Evolutionary conservation across 1,284 basidiomycete species (phyloP).

Genomic region (Rugosomyces carneus): DNA sequence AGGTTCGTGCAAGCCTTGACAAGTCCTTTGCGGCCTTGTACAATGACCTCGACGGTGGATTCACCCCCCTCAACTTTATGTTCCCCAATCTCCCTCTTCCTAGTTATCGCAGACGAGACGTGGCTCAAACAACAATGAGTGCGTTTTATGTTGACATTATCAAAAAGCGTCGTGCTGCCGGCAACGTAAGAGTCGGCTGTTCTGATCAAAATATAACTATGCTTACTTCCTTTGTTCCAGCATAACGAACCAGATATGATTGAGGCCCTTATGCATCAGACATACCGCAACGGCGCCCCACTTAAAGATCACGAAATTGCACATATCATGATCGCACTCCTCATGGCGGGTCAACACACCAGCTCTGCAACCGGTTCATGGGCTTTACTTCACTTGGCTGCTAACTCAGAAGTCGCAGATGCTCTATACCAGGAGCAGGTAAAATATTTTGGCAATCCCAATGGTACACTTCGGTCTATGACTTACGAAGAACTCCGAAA

Average conservation of each 20-base stretch:
- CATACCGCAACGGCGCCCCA: constrained; percentile 79
- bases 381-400: constrained; percentile 89
- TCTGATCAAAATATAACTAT: not conserved
- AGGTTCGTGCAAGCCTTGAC: constrained; percentile 78
- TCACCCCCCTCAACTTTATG: constrained; percentile 90
- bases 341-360: constrained; percentile 99
- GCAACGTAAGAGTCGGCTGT: constrained; percentile 26
- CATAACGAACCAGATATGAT: constrained; percentile 88
- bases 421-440: constrained; percentile 88
- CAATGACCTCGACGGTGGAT: constrained; percentile 89
- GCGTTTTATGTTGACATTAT: constrained; percentile 93
- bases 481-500: constrained; percentile 85
- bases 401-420: constrained; percentile 72
- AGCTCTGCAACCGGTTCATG: constrained; percentile 90
- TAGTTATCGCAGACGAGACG: constrained; percentile 78
- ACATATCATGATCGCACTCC: constrained; percentile 92
- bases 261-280: constrained; percentile 77
- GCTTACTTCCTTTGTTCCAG: constrained; percentile 2
- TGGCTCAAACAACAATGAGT: constrained; percentile 90
- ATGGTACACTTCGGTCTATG: constrained; percentile 76
- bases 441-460: constrained; percentile 72
- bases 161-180: constrained; percentile 60
- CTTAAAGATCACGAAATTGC: constrained; percentile 91
- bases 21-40: constrained; percentile 85
- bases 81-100: constrained; percentile 92